phyloP scores from a whole-genome alignment of 2,329 filamentous ascomycete species.

The Paecilomyces fulvus region DNA sequence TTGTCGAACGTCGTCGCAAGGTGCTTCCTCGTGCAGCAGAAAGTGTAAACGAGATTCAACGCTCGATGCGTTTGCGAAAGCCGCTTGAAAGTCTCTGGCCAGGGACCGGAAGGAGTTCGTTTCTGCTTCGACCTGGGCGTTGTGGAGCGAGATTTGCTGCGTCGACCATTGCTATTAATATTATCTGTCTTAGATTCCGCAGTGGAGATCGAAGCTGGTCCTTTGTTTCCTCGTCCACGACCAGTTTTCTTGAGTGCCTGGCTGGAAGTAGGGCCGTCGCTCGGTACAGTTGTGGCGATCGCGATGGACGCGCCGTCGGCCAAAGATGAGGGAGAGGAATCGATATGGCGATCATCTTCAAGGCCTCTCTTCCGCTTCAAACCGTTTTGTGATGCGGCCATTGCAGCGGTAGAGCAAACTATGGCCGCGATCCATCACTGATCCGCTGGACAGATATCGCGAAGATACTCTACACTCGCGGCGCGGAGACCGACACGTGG shows the following conservation, averaged over 20 bases:
- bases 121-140: constrained; percentile 9
- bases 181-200: not conserved
- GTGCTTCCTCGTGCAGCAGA: constrained; percentile 88
- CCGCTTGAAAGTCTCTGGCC: constrained; percentile 66
- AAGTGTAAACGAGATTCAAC: constrained; percentile 87
- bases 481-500: not conserved
- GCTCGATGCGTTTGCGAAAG: constrained; percentile 73
- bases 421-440: not conserved
- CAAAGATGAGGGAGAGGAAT: not conserved
- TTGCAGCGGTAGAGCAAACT: not conserved
- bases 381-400: not conserved
- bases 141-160: constrained; percentile 4
- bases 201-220: not conserved
- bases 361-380: constrained; percentile 14
- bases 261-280: not conserved
- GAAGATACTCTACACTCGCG: not conserved
- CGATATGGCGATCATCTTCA: constrained; percentile 1
- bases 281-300: constrained; percentile 10
- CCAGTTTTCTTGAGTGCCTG: not conserved
- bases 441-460: not conserved
- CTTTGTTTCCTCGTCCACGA: not conserved
- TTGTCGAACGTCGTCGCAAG: constrained; percentile 86
- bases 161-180: not conserved
- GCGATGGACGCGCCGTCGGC: not conserved
- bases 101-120: constrained; percentile 42